phyloP scores from a whole-genome alignment of 2,329 filamentous ascomycete genomes.

The Paracorniculantispora psalliotae region DNA sequence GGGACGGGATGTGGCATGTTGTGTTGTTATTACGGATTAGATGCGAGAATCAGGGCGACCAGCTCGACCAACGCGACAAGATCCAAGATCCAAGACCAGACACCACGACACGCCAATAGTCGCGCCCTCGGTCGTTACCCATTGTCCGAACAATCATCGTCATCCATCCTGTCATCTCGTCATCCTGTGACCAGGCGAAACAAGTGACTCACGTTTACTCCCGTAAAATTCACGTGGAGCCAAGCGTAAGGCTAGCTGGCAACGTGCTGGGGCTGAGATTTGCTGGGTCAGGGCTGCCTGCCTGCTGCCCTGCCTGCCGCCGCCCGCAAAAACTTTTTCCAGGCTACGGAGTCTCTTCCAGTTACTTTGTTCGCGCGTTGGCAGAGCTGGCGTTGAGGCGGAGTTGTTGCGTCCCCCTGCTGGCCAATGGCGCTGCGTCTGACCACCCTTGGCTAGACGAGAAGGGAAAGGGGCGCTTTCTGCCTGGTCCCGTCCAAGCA shows the following conservation, averaged over 20 bases:
- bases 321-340: neutral
- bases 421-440: conserved; percentile 1
- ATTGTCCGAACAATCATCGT: too few species aligned
- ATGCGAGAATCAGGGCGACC: neutral
- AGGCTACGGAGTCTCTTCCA: too few species aligned
- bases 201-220: neutral
- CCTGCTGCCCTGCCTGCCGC: too few species aligned
- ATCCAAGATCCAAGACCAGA: too few species aligned
- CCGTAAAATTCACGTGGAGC: neutral
- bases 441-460: neutral
- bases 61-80: too few species aligned
- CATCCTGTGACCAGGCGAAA: too few species aligned
- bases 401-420: neutral
- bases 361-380: neutral
- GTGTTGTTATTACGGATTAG: neutral
- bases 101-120: too few species aligned
- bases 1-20: neutral
- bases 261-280: neutral
- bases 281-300: neutral
- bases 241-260: neutral
- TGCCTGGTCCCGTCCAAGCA: too few species aligned
- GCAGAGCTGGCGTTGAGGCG: neutral
- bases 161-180: too few species aligned
- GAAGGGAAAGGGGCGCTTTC: conserved; percentile 2
- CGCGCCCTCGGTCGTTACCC: too few species aligned